These are phyloP conservation scores for Agrocybe praecox DNA, from an alignment of 768 basidiomycete genomes.

Conservation along the genomic window DNA sequence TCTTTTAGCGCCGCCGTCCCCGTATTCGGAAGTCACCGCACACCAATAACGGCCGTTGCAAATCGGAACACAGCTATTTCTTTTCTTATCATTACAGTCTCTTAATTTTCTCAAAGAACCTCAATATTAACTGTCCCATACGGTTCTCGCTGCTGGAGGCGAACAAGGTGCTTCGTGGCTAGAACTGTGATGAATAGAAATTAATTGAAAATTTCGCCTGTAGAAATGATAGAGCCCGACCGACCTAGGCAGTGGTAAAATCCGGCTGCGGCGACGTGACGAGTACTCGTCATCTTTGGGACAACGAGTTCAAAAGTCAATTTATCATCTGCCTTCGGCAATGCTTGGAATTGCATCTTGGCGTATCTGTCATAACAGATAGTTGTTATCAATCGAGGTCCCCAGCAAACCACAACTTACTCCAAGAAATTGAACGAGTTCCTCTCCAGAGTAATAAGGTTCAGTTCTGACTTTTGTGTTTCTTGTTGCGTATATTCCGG, in stretches of 20 bases:
- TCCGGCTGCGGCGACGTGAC: conserved; percentile 78
- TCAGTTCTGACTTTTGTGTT: conserved; percentile 57
- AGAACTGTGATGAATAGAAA: conserved; percentile 51
- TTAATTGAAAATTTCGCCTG: conserved; percentile 7
- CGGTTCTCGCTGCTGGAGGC: conserved; percentile 58
- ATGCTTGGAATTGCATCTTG: conserved; percentile 71
- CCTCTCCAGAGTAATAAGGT: conserved; percentile 64
- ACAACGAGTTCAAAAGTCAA: conserved; percentile 70
- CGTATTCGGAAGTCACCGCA: neutral
- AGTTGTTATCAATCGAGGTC: neutral
- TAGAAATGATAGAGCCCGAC: conserved; percentile 18
- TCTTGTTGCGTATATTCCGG: conserved; percentile 33
- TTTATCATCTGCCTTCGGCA: conserved; percentile 45
- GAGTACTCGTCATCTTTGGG: conserved; percentile 65
- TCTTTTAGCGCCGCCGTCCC: conserved; percentile 35
- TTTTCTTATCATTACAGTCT: neutral
- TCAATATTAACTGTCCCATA: conserved; percentile 55
- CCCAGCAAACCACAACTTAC: conserved; percentile 39
- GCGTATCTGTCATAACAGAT: conserved; percentile 61
- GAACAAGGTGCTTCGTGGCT: conserved; percentile 72
- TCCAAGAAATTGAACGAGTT: conserved; percentile 83
- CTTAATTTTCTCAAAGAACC: conserved; percentile 25
- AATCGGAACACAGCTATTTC: neutral
- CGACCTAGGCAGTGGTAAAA: conserved; percentile 86
- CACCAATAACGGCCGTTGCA: neutral